phyloP scores from a whole-genome alignment of 2,329 filamentous ascomycete genomes.

The Clathrospora elynae region DNA sequence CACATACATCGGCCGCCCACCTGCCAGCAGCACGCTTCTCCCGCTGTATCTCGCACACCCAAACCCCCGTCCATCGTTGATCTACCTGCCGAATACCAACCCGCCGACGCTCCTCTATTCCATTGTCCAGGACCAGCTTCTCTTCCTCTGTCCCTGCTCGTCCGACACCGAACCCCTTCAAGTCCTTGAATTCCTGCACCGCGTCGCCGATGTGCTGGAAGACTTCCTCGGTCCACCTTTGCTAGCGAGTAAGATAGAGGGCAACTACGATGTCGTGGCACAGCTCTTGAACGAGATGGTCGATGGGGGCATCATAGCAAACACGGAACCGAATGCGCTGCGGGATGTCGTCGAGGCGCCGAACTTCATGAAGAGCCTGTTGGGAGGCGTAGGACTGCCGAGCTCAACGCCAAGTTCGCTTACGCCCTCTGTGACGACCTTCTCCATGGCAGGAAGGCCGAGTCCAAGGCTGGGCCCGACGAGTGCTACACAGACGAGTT shows the following conservation, averaged over 20 bases:
- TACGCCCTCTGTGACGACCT: slow-evolving; percentile 33
- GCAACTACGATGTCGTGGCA: slow-evolving; percentile 89
- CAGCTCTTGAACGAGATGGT: slow-evolving; percentile 96
- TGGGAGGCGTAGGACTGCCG: slow-evolving; percentile 85
- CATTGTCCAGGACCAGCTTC: slow-evolving; percentile 81
- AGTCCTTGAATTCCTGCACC: slow-evolving; percentile 91
- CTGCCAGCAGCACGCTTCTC: slow-evolving; percentile 75
- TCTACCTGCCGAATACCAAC: slow-evolving; percentile 80
- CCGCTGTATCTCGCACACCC: slow-evolving; percentile 86
- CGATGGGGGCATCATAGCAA: slow-evolving; percentile 85
- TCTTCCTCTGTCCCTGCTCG: slow-evolving; percentile 84
- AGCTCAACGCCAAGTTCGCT: slow-evolving; percentile 48
- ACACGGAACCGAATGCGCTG: slow-evolving; percentile 90
- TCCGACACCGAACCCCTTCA: slow-evolving; percentile 87
- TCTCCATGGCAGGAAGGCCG: slow-evolving; percentile 35
- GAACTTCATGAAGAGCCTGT: slow-evolving; percentile 83
- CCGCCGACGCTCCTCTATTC: slow-evolving; percentile 90
- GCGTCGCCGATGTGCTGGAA: slow-evolving; percentile 88
- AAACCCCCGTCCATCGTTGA: slow-evolving; percentile 78
- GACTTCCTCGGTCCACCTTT: slow-evolving; percentile 91
- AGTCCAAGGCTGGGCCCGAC: slow-evolving; percentile 32
- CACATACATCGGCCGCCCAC: slow-evolving; percentile 81
- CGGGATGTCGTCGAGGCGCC: slow-evolving; percentile 91
- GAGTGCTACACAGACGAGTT: slow-evolving; percentile 42
- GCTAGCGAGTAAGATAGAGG: slow-evolving; percentile 83